phyloP scores from a whole-genome alignment of 106 monocot genomes.

The Ottelia alismoides region DNA sequence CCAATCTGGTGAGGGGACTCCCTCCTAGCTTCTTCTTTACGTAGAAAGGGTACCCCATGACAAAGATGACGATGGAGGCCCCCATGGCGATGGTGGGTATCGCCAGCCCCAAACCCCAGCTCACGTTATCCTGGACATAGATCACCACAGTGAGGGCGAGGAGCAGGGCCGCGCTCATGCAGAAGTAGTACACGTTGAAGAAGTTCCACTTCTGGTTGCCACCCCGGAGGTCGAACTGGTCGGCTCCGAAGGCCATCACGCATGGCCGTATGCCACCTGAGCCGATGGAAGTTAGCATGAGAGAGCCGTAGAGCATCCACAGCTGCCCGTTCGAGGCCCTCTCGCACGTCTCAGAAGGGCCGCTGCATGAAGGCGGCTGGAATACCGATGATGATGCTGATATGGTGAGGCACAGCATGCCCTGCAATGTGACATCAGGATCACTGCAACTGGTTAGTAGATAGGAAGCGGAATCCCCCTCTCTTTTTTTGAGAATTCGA shows the following conservation, averaged over 20 bases:
- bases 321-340: slow-evolving; percentile 15
- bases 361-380: slow-evolving; percentile 20
- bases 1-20: slow-evolving; percentile 7
- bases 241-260: slow-evolving; percentile 33
- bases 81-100: slow-evolving; percentile 25
- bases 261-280: slow-evolving; percentile 21
- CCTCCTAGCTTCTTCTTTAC: slow-evolving; percentile 1
- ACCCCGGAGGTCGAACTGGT: slow-evolving; percentile 29
- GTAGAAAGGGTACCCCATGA: slow-evolving; percentile 26
- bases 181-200: slow-evolving; percentile 36
- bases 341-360: slow-evolving; percentile 1
- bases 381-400: slow-evolving; percentile 15
- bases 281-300: slow-evolving; percentile 16
- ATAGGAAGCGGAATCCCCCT: too few relatives aligned
- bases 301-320: slow-evolving; percentile 11
- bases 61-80: slow-evolving; percentile 15
- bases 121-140: neutral
- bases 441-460: neutral
- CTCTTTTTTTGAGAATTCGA: too few relatives aligned
- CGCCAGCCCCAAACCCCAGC: slow-evolving; percentile 36
- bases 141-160: slow-evolving; percentile 15
- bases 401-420: slow-evolving; percentile 26
- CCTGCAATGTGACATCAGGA: too few relatives aligned
- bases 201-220: slow-evolving; percentile 13
- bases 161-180: slow-evolving; percentile 12